These are phyloP conservation scores for Lasiodiplodia hormozganensis DNA, from an alignment of 2,329 filamentous ascomycete species.

Conservation along the genomic window DNA sequence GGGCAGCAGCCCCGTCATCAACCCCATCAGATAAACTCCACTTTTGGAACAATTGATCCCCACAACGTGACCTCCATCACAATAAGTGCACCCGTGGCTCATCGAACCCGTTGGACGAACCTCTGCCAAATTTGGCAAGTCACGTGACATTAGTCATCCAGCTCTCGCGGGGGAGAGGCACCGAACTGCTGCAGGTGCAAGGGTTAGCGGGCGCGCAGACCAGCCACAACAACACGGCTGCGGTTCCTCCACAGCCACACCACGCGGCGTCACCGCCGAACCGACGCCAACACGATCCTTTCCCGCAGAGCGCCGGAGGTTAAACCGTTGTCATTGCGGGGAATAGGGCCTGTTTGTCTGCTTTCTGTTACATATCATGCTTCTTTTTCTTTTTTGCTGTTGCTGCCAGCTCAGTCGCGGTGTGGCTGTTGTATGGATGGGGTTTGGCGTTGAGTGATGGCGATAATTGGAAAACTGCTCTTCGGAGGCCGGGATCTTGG, in stretches of 20 bases:
- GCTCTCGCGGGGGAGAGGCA: not conserved
- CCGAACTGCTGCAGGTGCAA: slow-evolving; percentile 1
- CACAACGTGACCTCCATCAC: not conserved
- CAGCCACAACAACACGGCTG: not conserved
- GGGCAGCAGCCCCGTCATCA: no score
- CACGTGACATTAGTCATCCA: not conserved
- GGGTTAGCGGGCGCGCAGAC: not conserved
- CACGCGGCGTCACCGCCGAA: not conserved
- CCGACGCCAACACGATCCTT: not conserved
- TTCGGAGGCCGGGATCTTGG: not conserved
- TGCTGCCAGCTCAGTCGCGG: no score
- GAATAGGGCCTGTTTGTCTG: not conserved
- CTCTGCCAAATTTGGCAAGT: not conserved
- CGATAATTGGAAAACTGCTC: no score
- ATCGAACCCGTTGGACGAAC: not conserved
- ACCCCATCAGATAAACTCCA: not conserved
- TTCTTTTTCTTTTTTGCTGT: not conserved
- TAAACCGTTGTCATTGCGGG: not conserved
- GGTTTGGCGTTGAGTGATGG: no score
- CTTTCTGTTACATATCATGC: not conserved
- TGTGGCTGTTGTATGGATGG: not conserved
- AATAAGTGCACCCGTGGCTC: not conserved
- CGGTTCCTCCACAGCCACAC: not conserved
- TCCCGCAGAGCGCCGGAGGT: not conserved
- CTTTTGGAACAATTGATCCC: not conserved